Base-by-base conservation (phyloP, 2,329 filamentous ascomycete species). In the Ascochyta clinopodiicola region DNA sequence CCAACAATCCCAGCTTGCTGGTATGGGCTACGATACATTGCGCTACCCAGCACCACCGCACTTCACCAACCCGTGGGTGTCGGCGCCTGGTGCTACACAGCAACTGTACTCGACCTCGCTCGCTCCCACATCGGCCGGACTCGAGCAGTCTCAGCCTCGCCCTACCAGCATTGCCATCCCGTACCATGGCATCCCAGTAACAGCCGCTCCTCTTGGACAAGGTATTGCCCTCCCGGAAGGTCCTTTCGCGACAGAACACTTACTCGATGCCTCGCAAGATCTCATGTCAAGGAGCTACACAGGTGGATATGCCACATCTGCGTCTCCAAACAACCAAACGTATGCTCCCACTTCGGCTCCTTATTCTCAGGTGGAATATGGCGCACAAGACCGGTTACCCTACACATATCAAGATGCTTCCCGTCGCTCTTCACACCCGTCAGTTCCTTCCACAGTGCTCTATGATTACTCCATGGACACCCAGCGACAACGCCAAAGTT, bases 11-110 rank as follows among this genome's bases (percentile, higher is more conserved):
- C 77, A 77, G 87, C 80, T 90, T 85, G 85, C 84, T 75, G 78
- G 71, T 59, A 84, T 96, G 81, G 87, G 86, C 77, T 95, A 94
- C 82, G 91, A 94, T 76, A 83, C 86, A 75, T 87, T 92, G 83
- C 87, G 90, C 67, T 92, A 91, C 78, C 78, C 81, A 56, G 75
- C 78, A 64, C 64, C 65, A 61, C 86, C 90, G 62, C 89, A 95
- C 63, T 97, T 97, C 81, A 92, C 89, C 70, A 95, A 97, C 77
- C 92, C 92, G 37, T 97, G 93, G 93, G 82, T 81, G 43, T 84
- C 90, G 52, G 83, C 82, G 42, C 81, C 86, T 57, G 79, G 81
- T 72, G 82, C 74, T 68, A 83, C 78, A 74, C 83, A 78, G 82
- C 83, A 79, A 81, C 81, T 82, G 78, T 93, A 83, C 84, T 88